Conservation (phyloP, 805 yeast species). For the Ogataea nitratoaversa region DNA sequence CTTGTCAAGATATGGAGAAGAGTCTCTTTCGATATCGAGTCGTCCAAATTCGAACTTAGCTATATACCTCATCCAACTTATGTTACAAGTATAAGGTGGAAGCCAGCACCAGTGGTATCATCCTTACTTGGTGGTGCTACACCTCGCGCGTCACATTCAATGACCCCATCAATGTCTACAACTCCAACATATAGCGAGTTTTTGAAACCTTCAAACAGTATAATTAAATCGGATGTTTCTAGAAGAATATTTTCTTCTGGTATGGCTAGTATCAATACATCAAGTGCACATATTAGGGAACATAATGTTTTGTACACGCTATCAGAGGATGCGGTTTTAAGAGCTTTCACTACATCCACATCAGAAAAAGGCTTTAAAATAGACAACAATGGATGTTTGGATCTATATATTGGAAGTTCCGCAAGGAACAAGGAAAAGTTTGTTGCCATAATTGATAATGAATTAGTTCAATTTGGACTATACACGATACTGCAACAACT, state of each 20-base stretch:
- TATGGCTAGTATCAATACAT: constrained; percentile 3
- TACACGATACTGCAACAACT: constrained; percentile 16
- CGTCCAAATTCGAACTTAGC: constrained; percentile 61
- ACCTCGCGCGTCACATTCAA: not conserved
- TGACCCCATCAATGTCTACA: constrained; percentile 6
- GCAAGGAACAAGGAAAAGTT: constrained; percentile 14
- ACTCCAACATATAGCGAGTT: constrained; percentile 11
- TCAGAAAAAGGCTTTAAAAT: constrained; percentile 53
- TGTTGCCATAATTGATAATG: constrained; percentile 36
- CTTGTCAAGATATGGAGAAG: constrained; percentile 78
- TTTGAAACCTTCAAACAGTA: constrained; percentile 27
- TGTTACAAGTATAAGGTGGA: constrained; percentile 60
- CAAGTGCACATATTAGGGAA: constrained; percentile 22
- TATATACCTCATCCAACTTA: constrained; percentile 62
- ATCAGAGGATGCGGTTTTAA: constrained; percentile 52
- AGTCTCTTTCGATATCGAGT: constrained; percentile 58
- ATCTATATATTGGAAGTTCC: constrained; percentile 23
- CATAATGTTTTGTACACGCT: constrained; percentile 60
- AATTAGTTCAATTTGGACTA: constrained; percentile 29
- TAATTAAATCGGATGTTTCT: constrained; percentile 22
- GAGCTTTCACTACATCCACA: constrained; percentile 69
- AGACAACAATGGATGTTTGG: constrained; percentile 51
- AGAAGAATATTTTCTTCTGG: constrained; percentile 5
- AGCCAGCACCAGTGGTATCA: constrained; percentile 16
- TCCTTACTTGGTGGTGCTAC: constrained; percentile 1